These are phyloP conservation scores for Lactifluus pinguis DNA, from an alignment of 768 basidiomycete genomes.

Conservation along the genomic window DNA sequence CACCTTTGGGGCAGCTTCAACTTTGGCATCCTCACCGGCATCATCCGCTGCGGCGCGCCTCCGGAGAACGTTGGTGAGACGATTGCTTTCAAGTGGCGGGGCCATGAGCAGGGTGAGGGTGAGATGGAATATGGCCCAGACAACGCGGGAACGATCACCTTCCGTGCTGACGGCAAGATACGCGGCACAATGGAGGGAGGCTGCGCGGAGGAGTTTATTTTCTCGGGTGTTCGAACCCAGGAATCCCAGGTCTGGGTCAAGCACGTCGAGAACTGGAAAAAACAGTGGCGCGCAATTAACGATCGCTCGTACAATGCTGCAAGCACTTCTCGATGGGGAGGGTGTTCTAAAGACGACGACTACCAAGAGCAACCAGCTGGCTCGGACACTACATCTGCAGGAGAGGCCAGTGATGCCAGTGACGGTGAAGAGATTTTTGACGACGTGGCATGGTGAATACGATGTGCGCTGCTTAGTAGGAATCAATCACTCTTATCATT, in stretches of 20 bases:
- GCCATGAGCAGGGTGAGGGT: not conserved
- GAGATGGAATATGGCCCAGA: not conserved
- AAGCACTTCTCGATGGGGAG: no score
- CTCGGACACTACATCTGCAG: no score
- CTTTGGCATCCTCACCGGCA: not conserved
- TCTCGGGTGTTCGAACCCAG: not conserved
- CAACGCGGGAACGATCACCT: not conserved
- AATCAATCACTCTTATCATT: no score
- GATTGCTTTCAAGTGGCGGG: not conserved
- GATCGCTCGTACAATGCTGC: no score
- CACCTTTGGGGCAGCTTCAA: not conserved
- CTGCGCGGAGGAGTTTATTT: not conserved
- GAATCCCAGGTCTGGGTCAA: not conserved
- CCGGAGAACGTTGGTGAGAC: not conserved
- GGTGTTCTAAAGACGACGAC: no score
- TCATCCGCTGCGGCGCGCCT: not conserved
- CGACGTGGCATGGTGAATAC: no score
- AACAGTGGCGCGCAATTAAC: no score
- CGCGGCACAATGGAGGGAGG: not conserved
- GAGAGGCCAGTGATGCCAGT: no score
- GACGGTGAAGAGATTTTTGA: no score
- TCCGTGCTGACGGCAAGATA: not conserved
- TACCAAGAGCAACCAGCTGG: no score
- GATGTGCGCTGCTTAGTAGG: no score
- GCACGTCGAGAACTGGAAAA: not conserved